phyloP scores from a whole-genome alignment of 306 rosid species.

The Trifolium subterraneum region DNA sequence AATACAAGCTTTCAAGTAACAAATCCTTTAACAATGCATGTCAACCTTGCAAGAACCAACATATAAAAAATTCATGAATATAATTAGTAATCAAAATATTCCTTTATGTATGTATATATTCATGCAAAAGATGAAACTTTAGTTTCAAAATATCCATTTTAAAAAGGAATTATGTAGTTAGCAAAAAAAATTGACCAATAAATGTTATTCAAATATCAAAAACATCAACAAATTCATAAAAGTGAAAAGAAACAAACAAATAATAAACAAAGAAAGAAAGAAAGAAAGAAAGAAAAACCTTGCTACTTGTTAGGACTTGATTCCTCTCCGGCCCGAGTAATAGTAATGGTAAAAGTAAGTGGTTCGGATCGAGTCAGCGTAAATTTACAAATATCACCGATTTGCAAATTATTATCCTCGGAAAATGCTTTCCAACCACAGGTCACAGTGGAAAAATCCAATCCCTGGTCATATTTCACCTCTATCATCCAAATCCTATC shows the following conservation, averaged over 20 bases:
- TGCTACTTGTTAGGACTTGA: too few species aligned
- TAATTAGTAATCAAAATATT: background rate
- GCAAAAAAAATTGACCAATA: too few species aligned
- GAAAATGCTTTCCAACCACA: background rate
- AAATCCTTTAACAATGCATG: background rate
- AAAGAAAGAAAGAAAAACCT: background rate
- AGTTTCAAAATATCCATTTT: too few species aligned
- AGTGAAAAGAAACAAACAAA: too few species aligned
- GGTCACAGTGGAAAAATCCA: background rate
- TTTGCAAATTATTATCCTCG: background rate
- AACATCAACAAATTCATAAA: too few species aligned
- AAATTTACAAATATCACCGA: background rate
- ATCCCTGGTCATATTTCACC: background rate
- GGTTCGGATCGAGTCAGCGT: background rate
- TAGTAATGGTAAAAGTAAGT: background rate
- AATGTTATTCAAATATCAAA: too few species aligned
- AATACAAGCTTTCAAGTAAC: background rate
- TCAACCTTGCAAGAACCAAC: background rate
- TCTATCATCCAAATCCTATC: background rate
- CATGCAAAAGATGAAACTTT: too few species aligned
- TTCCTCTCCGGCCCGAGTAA: background rate
- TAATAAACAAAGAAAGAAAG: too few species aligned
- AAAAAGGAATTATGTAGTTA: too few species aligned
- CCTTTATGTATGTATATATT: too few species aligned
- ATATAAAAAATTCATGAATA: slow-evolving; percentile 7